Percentiles rank a stretch among this genome's conserved stretches.
Evolutionary conservation across 176 grass and related monocot genomes (phyloP).

Genomic region (Alopecurus myosuroides): DNA sequence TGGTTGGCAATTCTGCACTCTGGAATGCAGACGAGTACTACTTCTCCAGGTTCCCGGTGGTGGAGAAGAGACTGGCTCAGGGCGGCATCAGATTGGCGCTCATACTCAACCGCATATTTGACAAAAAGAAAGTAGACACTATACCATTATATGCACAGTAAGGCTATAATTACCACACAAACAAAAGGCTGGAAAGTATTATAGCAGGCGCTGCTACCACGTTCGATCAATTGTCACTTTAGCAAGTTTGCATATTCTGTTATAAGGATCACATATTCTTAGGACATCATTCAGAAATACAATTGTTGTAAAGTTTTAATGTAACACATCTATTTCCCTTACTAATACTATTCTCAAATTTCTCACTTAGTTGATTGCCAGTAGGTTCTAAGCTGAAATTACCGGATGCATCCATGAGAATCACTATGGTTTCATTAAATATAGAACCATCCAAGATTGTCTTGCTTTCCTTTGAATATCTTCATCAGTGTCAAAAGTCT

Average conservation of each 20-base stretch:
- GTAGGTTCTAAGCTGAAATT: too few relatives aligned
- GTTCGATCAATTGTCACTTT: background rate
- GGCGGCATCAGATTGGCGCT: constrained; percentile 70
- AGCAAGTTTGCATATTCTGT: background rate
- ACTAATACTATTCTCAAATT: too few relatives aligned
- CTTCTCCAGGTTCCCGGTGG: constrained; percentile 69
- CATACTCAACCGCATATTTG: constrained; percentile 84
- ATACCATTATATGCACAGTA: constrained; percentile 30
- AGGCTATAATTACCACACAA: constrained; percentile 3
- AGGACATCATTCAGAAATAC: background rate
- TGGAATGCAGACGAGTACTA: constrained; percentile 86
- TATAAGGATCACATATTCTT: background rate
- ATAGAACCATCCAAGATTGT: too few relatives aligned
- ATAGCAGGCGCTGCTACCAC: background rate
- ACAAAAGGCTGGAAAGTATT: background rate
- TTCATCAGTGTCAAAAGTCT: too few relatives aligned
- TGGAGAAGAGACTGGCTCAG: constrained; percentile 83
- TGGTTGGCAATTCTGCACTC: background rate
- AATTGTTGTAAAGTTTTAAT: background rate
- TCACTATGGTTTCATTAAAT: too few relatives aligned
- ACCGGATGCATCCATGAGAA: too few relatives aligned
- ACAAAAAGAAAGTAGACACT: constrained; percentile 26
- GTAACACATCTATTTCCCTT: background rate
- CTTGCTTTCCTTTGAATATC: too few relatives aligned
- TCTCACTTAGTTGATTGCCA: too few relatives aligned